These are phyloP conservation scores for Fremontodendron californicum DNA, from an alignment of 345 rosid genomes.

Conservation along the genomic window DNA sequence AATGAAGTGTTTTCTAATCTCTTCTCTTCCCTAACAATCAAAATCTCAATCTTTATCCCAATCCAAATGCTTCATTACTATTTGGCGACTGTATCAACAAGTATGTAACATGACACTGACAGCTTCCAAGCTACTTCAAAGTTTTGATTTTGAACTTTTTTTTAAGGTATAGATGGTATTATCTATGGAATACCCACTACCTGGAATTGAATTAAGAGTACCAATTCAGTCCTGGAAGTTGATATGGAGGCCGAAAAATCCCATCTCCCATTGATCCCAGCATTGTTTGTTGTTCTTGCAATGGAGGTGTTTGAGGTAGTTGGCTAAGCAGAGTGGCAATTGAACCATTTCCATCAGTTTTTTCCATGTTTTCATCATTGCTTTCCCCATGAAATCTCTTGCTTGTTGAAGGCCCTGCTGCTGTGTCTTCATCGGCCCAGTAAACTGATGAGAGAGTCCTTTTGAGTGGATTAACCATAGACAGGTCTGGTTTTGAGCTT, in stretches of 20 bases:
- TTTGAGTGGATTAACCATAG: conserved; percentile 48
- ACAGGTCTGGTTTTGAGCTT: conserved; percentile 37
- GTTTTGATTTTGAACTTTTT: neutral
- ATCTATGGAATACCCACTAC: conserved; percentile 7
- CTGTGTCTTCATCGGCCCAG: conserved; percentile 48
- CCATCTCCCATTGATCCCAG: conserved; percentile 57
- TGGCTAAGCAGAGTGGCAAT: conserved; percentile 48
- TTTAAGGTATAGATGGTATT: neutral
- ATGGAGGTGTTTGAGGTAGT: conserved; percentile 42
- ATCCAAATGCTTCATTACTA: conserved; percentile 9
- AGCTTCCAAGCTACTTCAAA: conserved; percentile 12
- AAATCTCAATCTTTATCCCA: conserved; percentile 29
- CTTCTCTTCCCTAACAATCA: conserved; percentile 24
- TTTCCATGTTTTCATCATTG: conserved; percentile 24
- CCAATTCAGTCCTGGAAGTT: conserved; percentile 73
- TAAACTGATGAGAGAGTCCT: conserved; percentile 53
- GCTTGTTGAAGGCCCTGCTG: conserved; percentile 31
- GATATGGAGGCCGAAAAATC: conserved; percentile 51
- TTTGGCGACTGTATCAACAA: conserved; percentile 18
- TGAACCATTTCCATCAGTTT: conserved; percentile 37
- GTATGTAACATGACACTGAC: conserved; percentile 1
- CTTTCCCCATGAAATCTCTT: conserved; percentile 49
- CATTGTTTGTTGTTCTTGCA: conserved; percentile 39
- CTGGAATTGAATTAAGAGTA: conserved; percentile 40
- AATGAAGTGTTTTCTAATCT: conserved; percentile 13